phyloP scores from a whole-genome alignment of 805 yeast genomes.

The Lipomyces sp. region DNA sequence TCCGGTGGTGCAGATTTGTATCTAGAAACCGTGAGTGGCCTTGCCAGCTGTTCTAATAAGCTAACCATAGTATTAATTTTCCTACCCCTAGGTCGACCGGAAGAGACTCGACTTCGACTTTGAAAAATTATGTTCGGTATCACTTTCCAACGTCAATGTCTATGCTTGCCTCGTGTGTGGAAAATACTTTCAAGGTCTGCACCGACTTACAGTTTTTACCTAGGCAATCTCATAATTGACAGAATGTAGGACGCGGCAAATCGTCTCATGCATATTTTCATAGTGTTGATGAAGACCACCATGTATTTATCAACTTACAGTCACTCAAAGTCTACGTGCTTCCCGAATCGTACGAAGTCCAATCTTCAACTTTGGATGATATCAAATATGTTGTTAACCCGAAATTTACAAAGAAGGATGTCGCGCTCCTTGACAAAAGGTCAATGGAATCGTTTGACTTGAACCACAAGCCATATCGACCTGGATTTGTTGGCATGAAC shows the following conservation, averaged over 20 bases:
- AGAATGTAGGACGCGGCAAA: slow-evolving; percentile 57
- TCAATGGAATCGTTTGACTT: slow-evolving; percentile 50
- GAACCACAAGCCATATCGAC: slow-evolving; percentile 53
- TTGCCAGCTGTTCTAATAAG: neutral
- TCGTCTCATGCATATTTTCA: slow-evolving; percentile 72
- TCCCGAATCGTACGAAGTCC: slow-evolving; percentile 64
- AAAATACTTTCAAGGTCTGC: slow-evolving; percentile 57
- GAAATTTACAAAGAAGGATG: slow-evolving; percentile 47
- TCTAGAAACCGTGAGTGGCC: slow-evolving; percentile 34
- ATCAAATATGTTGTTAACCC: slow-evolving; percentile 62
- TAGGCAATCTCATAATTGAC: neutral
- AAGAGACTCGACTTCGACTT: slow-evolving; percentile 65
- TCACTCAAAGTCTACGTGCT: slow-evolving; percentile 57
- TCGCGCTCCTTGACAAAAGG: slow-evolving; percentile 46
- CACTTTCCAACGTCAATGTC: slow-evolving; percentile 63
- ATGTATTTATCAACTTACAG: slow-evolving; percentile 61
- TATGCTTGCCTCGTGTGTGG: slow-evolving; percentile 79
- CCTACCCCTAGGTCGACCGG: slow-evolving; percentile 24
- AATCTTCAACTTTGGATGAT: slow-evolving; percentile 53
- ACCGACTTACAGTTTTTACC: neutral
- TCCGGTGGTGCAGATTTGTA: slow-evolving; percentile 27
- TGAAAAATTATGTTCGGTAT: slow-evolving; percentile 67
- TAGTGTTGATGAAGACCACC: slow-evolving; percentile 65
- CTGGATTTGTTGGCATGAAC: slow-evolving; percentile 71
- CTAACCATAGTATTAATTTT: neutral